Conservation (phyloP, 2,329 filamentous ascomycete species). For the Cladosporium sp. region DNA sequence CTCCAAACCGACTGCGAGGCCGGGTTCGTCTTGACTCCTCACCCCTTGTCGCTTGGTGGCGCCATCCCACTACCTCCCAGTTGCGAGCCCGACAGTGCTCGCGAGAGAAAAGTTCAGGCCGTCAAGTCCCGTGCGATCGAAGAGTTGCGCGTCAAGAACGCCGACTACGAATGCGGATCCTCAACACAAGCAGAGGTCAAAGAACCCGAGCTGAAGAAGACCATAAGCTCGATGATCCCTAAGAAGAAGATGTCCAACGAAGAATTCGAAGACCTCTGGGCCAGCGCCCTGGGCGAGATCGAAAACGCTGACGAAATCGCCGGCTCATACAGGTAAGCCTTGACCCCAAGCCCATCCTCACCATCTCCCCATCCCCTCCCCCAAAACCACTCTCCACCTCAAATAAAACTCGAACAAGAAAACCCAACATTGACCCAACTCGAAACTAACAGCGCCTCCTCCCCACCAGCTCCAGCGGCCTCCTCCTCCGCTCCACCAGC, state of each 20-base stretch:
- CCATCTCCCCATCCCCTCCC: too few relatives aligned
- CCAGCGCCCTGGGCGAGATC: constrained; percentile 68
- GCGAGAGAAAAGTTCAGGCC: constrained; percentile 77
- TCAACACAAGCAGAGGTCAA: constrained; percentile 62
- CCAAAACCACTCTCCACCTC: too few relatives aligned
- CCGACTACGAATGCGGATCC: constrained; percentile 87
- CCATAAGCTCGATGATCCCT: constrained; percentile 60
- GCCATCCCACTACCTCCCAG: constrained; percentile 81
- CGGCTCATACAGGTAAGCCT: constrained; percentile 58
- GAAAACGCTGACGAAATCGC: constrained; percentile 58
- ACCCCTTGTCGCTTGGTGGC: constrained; percentile 78
- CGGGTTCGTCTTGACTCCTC: constrained; percentile 80
- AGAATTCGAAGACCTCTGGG: constrained; percentile 89
- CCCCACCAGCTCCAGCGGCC: constrained; percentile 57
- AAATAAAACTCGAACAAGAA: too few relatives aligned
- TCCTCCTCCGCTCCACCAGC: constrained; percentile 75
- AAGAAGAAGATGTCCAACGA: constrained; percentile 78
- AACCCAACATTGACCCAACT: constrained; percentile 8
- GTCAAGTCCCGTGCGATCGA: constrained; percentile 87
- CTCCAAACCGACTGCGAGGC: constrained; percentile 76
- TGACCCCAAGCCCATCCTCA: too few relatives aligned
- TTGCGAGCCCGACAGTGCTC: constrained; percentile 92
- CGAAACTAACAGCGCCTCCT: constrained; percentile 78
- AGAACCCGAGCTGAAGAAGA: constrained; percentile 69
- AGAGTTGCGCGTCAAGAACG: constrained; percentile 76